Conservation (phyloP, 2,329 filamentous ascomycete species). For the Aspergillus sp. region DNA sequence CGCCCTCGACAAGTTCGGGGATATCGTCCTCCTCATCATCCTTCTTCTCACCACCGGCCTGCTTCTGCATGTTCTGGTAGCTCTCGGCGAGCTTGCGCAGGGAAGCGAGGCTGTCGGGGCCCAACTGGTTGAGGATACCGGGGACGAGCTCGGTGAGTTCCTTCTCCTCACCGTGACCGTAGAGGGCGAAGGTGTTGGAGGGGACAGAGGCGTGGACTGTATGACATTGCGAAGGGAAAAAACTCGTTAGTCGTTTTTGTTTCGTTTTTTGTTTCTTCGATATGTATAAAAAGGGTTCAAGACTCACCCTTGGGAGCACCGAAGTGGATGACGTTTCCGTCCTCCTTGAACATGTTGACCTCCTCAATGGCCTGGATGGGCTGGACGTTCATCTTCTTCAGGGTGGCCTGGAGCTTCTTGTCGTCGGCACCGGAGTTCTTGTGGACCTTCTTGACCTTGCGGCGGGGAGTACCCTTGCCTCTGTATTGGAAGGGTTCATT, state of each 20-base stretch:
- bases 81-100: slow-evolving; percentile 98
- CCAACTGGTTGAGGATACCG: slow-evolving; percentile 98
- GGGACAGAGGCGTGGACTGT: slow-evolving; percentile 94
- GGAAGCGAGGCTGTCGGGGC: slow-evolving; percentile 93
- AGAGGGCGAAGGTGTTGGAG: slow-evolving; percentile 99
- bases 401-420: slow-evolving; percentile 96
- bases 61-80: slow-evolving; percentile 99
- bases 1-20: slow-evolving; percentile 90
- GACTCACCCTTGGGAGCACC: slow-evolving; percentile 88
- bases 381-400: slow-evolving; percentile 99
- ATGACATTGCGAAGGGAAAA: slow-evolving; percentile 1
- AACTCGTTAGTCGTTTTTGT: too few relatives aligned
- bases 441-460: slow-evolving; percentile 98
- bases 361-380: slow-evolving; percentile 99
- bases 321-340: slow-evolving; percentile 99
- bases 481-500: slow-evolving; percentile 40
- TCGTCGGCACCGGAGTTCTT: slow-evolving; percentile 90
- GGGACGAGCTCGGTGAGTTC: slow-evolving; percentile 99
- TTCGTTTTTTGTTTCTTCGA: not conserved
- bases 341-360: slow-evolving; percentile 99
- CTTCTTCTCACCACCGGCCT: slow-evolving; percentile 69
- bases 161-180: slow-evolving; percentile 98
- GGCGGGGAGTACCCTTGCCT: slow-evolving; percentile 96
- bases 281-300: slow-evolving; percentile 1
- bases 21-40: slow-evolving; percentile 82